Percentiles rank a stretch among this genome's conserved stretches.
Conservation (phyloP, 768 basidiomycete genomes). For the Lepiota subincarnata region DNA sequence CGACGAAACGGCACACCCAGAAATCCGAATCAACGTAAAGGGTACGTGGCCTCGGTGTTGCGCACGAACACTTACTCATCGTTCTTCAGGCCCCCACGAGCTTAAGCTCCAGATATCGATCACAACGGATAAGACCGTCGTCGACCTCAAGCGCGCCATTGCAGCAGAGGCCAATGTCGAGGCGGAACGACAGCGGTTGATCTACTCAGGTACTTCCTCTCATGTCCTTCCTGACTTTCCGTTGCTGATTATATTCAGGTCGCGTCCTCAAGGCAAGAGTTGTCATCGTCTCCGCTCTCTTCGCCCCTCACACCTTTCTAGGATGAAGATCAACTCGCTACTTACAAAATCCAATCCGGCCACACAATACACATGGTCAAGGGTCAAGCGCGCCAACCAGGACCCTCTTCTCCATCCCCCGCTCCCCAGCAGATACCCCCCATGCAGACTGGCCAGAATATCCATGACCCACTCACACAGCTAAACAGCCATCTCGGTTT, state of each 20-base stretch:
- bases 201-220: constrained; percentile 70
- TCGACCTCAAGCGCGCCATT: constrained; percentile 88
- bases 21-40: constrained; percentile 68
- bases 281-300: background rate
- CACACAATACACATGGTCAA: constrained; percentile 96
- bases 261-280: constrained; percentile 64
- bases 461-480: constrained; percentile 79
- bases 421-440: constrained; percentile 64
- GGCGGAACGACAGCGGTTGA: constrained; percentile 84
- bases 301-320: constrained; percentile 21
- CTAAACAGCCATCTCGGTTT: constrained; percentile 76
- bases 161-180: constrained; percentile 81
- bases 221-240: background rate
- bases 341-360: constrained; percentile 86
- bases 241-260: constrained; percentile 32
- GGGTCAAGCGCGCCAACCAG: constrained; percentile 57
- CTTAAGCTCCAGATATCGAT: constrained; percentile 89
- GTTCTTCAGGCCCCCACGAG: constrained; percentile 72
- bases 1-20: constrained; percentile 36
- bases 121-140: constrained; percentile 75
- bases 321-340: constrained; percentile 79
- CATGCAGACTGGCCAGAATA: constrained; percentile 92
- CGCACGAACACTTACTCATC: background rate
- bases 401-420: constrained; percentile 16
- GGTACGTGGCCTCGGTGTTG: constrained; percentile 31